A percentile compares a stretch with the other conserved stretches of the same genome.
Conservation (phyloP, 1,284 basidiomycete genomes). For the Puccinia triticina region DNA sequence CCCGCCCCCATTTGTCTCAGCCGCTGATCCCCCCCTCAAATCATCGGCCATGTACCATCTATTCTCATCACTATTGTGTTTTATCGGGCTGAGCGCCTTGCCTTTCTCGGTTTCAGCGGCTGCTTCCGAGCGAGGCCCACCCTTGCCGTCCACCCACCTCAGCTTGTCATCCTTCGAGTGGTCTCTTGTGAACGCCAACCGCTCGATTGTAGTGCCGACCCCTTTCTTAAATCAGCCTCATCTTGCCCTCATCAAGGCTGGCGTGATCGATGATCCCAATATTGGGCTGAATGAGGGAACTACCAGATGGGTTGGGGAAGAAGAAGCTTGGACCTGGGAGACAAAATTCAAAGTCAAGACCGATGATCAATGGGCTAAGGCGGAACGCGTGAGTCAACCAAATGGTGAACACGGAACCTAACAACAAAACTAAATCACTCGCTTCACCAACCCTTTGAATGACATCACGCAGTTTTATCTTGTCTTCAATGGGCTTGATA, state of each 20-base stretch:
- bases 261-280: conserved; percentile 55
- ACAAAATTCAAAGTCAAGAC: conserved; percentile 15
- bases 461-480: conserved; percentile 40
- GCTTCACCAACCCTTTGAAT: no score
- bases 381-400: conserved; percentile 34
- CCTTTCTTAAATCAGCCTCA: conserved; percentile 54
- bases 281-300: conserved; percentile 51
- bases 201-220: conserved; percentile 55
- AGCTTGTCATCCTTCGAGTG: conserved; percentile 53
- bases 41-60: background rate
- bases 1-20: background rate
- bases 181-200: conserved; percentile 55
- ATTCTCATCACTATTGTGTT: background rate
- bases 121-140: conserved; percentile 26
- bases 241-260: conserved; percentile 56
- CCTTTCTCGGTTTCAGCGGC: background rate
- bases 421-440: background rate
- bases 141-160: conserved; percentile 35
- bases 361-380: conserved; percentile 10
- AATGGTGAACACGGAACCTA: background rate
- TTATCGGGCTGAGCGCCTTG: background rate
- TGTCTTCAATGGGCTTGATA: conserved; percentile 50
- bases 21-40: background rate
- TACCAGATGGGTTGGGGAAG: conserved; percentile 47
- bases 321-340: conserved; percentile 46